phyloP scores from a whole-genome alignment of 345 rosid species.

The Psidium guajava region DNA sequence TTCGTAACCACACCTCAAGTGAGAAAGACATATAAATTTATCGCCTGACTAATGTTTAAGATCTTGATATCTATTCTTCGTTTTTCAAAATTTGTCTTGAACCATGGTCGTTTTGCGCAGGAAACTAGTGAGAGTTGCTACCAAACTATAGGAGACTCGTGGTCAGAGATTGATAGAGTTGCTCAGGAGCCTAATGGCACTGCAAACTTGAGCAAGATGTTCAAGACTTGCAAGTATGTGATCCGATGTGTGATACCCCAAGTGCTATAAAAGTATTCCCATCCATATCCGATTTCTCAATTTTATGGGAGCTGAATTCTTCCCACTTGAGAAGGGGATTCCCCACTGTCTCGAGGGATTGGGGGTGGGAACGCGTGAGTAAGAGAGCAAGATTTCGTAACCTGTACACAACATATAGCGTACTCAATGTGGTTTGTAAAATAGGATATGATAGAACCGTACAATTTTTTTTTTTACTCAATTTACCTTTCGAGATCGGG shows the following conservation, averaged over 20 bases:
- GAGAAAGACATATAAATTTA: not conserved
- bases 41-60: not conserved
- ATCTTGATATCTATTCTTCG: not conserved
- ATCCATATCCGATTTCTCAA: not conserved
- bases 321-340: too few species aligned
- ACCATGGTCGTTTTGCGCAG: conserved; percentile 4
- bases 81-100: not conserved
- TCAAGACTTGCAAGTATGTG: conserved; percentile 50
- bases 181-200: conserved; percentile 44
- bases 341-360: too few species aligned
- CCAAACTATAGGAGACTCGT: conserved; percentile 38
- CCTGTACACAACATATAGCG: too few species aligned
- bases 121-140: conserved; percentile 50
- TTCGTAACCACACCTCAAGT: not conserved
- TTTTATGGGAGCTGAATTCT: not conserved
- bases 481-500: not conserved
- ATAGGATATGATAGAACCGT: too few species aligned
- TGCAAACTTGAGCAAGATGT: conserved; percentile 35
- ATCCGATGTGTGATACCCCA: not conserved
- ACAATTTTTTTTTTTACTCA: too few species aligned
- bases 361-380: too few species aligned
- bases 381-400: too few species aligned
- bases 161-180: conserved; percentile 46
- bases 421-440: too few species aligned
- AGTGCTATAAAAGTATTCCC: not conserved